Evolutionary conservation across 257 asterid species (phyloP).

Genomic region (Petunia secreta): DNA sequence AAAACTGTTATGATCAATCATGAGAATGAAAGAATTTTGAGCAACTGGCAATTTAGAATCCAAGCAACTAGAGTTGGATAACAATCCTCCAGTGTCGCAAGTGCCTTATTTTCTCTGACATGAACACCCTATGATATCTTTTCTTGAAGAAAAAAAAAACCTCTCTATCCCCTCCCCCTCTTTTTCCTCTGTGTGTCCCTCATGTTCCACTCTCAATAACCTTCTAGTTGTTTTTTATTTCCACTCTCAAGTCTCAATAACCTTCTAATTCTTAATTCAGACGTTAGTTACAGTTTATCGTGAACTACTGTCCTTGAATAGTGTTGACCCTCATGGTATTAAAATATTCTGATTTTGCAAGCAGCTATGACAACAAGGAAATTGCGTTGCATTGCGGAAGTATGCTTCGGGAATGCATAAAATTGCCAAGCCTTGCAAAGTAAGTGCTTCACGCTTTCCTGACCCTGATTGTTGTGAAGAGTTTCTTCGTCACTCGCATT

Average conservation of each 20-base stretch:
- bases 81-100: neutral
- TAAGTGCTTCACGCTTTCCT: conserved; percentile 47
- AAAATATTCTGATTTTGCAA: conserved; percentile 30
- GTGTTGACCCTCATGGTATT: neutral
- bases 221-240: neutral
- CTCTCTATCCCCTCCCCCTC: neutral
- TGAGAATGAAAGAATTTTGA: neutral
- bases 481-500: neutral
- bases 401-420: conserved; percentile 98
- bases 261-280: neutral
- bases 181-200: neutral
- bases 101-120: neutral
- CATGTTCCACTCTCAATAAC: neutral
- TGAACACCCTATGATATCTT: conserved; percentile 7
- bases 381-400: conserved; percentile 94
- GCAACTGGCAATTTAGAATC: conserved; percentile 1
- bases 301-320: neutral
- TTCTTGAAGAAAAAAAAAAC: neutral
- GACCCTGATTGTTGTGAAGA: neutral
- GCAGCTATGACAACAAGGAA: conserved; percentile 96
- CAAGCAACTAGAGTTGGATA: conserved; percentile 15
- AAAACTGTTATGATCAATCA: neutral
- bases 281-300: conserved; percentile 15
- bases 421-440: conserved; percentile 87
- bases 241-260: neutral